phyloP scores from a whole-genome alignment of 2,329 filamentous ascomycete species.

The Claviceps sp. region DNA sequence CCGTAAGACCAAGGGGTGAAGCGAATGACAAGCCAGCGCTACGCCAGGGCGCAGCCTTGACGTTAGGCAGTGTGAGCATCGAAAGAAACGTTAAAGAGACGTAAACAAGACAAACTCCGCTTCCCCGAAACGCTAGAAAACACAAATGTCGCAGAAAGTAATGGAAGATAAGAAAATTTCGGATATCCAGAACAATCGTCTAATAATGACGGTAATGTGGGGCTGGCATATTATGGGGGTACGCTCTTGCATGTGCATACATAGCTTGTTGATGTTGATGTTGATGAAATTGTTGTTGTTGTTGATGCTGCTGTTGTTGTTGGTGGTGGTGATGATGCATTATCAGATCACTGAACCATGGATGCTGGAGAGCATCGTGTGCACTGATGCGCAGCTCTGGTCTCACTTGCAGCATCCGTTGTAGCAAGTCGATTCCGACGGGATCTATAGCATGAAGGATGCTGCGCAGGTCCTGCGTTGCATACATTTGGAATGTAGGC shows the following conservation, averaged over 20 bases:
- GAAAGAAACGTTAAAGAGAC: neutral
- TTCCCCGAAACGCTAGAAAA: neutral
- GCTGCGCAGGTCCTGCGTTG: constrained; percentile 75
- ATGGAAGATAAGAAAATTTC: neutral
- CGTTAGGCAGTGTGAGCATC: neutral
- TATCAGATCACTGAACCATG: constrained; percentile 75
- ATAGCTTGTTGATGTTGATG: constrained; percentile 17
- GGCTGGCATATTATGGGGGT: constrained; percentile 25
- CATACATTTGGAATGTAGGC: constrained; percentile 84
- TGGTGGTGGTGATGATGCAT: constrained; percentile 39
- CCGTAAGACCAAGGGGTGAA: neutral
- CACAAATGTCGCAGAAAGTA: neutral
- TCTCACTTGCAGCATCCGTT: constrained; percentile 81
- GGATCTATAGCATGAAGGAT: constrained; percentile 87
- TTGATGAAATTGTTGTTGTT: constrained; percentile 22
- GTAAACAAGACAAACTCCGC: neutral
- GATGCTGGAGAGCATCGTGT: constrained; percentile 72
- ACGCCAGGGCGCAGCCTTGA: neutral
- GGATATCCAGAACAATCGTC: neutral
- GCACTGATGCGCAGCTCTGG: constrained; percentile 88
- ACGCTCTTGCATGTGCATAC: constrained; percentile 28
- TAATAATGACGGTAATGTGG: constrained; percentile 26
- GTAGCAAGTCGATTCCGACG: constrained; percentile 73
- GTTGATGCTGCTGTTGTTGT: constrained; percentile 27
- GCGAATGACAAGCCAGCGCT: neutral